Conservation (phyloP, 1,139 yeast genomes). For the Sugiyamaella castrensis region DNA sequence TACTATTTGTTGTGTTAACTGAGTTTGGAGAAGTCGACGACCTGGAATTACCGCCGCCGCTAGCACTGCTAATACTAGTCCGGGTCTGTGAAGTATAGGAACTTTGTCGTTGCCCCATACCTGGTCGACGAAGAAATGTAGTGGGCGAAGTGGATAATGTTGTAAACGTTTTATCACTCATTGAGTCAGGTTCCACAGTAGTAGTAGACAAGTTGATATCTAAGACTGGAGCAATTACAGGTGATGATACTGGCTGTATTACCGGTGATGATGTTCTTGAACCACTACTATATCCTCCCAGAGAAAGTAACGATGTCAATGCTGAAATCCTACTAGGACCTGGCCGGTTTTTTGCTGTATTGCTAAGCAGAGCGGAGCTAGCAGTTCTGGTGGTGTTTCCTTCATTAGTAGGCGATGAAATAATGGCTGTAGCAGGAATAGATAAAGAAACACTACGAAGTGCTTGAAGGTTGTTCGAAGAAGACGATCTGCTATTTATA, state of each 20-base stretch:
- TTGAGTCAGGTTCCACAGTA: too few relatives aligned
- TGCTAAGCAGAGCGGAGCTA: constrained; percentile 21
- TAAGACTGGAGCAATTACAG: not conserved
- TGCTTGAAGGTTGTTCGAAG: not conserved
- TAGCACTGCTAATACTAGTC: too few relatives aligned
- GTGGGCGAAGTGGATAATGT: too few relatives aligned
- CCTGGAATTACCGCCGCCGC: not conserved
- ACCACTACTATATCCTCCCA: constrained; percentile 3
- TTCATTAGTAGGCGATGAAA: constrained; percentile 20
- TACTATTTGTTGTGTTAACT: not conserved
- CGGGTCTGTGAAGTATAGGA: not conserved
- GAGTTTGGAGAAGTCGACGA: constrained; percentile 6
- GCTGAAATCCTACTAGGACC: constrained; percentile 21
- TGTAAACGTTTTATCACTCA: too few relatives aligned
- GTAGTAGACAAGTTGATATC: too few relatives aligned
- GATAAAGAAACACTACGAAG: constrained; percentile 21
- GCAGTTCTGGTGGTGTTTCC: constrained; percentile 9
- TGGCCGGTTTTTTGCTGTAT: constrained; percentile 21
- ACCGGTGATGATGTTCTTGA: constrained; percentile 9
- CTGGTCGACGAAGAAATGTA: not conserved
- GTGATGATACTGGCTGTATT: constrained; percentile 3
- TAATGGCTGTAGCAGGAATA: constrained; percentile 27
- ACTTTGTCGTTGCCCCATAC: constrained; percentile 6
- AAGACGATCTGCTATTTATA: constrained; percentile 4
- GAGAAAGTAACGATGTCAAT: constrained; percentile 25